Conservation (phyloP, 371 early-diverging fungal species). For the Mortierella sp. region DNA sequence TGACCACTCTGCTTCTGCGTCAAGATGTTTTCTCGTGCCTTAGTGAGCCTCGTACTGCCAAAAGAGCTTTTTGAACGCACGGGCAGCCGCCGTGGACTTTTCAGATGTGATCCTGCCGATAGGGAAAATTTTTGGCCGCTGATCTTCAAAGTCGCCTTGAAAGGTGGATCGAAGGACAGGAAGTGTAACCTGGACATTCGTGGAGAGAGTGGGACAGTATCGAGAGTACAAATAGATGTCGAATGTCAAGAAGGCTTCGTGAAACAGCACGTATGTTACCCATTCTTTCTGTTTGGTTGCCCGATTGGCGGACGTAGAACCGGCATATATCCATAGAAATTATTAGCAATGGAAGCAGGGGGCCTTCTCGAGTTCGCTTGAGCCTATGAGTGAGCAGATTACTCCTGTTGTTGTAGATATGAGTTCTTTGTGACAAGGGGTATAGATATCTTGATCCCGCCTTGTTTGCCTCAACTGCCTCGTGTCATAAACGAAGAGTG, state of each 20-base stretch:
- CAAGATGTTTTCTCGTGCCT: conserved; percentile 31
- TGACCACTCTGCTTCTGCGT: too few relatives aligned
- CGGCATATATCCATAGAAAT: too few relatives aligned
- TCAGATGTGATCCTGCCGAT: background rate
- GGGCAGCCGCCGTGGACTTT: background rate
- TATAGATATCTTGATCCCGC: too few relatives aligned
- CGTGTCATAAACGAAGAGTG: too few relatives aligned
- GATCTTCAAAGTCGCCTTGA: background rate
- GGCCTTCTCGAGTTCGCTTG: too few relatives aligned
- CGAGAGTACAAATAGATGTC: conserved; percentile 31
- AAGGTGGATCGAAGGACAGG: background rate
- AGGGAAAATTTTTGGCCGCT: background rate
- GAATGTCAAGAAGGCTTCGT: conserved; percentile 38
- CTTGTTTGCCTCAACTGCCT: too few relatives aligned
- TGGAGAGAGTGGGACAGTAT: conserved; percentile 16
- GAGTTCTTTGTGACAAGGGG: too few relatives aligned
- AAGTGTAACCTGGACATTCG: conserved; percentile 16
- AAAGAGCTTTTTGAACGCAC: conserved; percentile 31
- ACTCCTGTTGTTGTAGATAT: too few relatives aligned
- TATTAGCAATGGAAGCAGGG: too few relatives aligned
- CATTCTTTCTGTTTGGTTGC: too few relatives aligned
- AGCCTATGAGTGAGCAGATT: too few relatives aligned
- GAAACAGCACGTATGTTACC: conserved; percentile 34
- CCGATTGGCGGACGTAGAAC: too few relatives aligned
- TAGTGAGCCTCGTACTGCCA: conserved; percentile 11